Evolutionary conservation across 1,139 yeast species (phyloP).

Genomic region (Yamadazyma sp.): DNA sequence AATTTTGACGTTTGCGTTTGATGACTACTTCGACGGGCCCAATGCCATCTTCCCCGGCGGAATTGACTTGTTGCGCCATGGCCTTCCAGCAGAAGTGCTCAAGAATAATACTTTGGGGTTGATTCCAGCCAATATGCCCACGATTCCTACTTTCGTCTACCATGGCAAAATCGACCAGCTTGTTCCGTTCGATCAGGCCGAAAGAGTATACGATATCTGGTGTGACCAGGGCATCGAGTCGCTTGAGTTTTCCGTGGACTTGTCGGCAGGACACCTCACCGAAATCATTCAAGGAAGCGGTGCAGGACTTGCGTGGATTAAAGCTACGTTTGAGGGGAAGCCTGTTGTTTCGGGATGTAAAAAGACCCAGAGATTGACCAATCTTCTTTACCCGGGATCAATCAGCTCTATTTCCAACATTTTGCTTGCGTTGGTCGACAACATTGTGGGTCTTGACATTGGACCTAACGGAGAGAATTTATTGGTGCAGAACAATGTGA

Average conservation of each 20-base stretch:
- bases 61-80: constrained; percentile 15
- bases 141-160: constrained; percentile 34
- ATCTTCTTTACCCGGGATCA: constrained; percentile 25
- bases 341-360: constrained; percentile 29
- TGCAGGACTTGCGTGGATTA: constrained; percentile 30
- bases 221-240: constrained; percentile 32
- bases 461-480: constrained; percentile 20
- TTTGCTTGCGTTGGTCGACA: constrained; percentile 10
- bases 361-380: constrained; percentile 20
- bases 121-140: constrained; percentile 20
- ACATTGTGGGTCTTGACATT: constrained; percentile 13
- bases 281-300: constrained; percentile 28
- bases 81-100: constrained; percentile 17
- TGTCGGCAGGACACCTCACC: constrained; percentile 26
- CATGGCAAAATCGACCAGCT: constrained; percentile 32
- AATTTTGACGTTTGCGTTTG: constrained; percentile 13
- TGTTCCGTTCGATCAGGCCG: constrained; percentile 26
- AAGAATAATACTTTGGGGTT: constrained; percentile 23
- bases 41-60: constrained; percentile 19
- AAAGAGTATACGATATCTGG: constrained; percentile 29
- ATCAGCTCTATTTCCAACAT: constrained; percentile 5
- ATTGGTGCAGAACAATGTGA: too few relatives aligned
- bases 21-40: constrained; percentile 17
- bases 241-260: constrained; percentile 27
- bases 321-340: constrained; percentile 19